Evolutionary conservation across 768 basidiomycete species (phyloP).

Genomic region (Crucibulum laeve): DNA sequence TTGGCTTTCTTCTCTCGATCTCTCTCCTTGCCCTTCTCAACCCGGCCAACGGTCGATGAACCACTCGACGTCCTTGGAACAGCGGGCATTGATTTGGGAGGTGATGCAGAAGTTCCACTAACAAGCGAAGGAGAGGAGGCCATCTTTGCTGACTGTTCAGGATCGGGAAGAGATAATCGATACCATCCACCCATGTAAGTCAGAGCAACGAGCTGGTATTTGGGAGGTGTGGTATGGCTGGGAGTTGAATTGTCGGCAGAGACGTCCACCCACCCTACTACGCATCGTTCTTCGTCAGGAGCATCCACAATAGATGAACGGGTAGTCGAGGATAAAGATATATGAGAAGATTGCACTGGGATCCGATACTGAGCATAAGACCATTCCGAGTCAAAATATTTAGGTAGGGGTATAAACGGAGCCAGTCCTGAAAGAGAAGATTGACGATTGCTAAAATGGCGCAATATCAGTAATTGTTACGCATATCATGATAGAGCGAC

Average conservation of each 20-base stretch:
- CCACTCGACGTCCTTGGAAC: slow-evolving; percentile 49
- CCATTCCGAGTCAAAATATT: slow-evolving; percentile 95
- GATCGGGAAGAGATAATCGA: slow-evolving; percentile 61
- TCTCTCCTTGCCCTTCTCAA: slow-evolving; percentile 60
- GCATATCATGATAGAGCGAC: slow-evolving; percentile 20
- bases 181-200: slow-evolving; percentile 95
- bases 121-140: slow-evolving; percentile 9
- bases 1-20: slow-evolving; percentile 54
- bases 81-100: slow-evolving; percentile 34
- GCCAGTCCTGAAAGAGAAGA: slow-evolving; percentile 78
- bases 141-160: slow-evolving; percentile 9
- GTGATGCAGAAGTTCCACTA: slow-evolving; percentile 27
- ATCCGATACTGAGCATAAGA: slow-evolving; percentile 92
- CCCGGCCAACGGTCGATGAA: slow-evolving; percentile 43
- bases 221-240: slow-evolving; percentile 22
- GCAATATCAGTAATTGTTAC: not conserved
- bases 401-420: slow-evolving; percentile 78
- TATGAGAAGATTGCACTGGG: slow-evolving; percentile 79
- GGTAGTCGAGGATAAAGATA: slow-evolving; percentile 69
- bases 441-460: slow-evolving; percentile 66
- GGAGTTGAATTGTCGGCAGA: slow-evolving; percentile 32
- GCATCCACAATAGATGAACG: slow-evolving; percentile 55
- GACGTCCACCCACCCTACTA: slow-evolving; percentile 79
- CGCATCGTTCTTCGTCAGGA: slow-evolving; percentile 80
- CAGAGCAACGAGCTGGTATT: slow-evolving; percentile 79